Percentiles rank a stretch among this genome's conserved stretches.
Conservation (phyloP, 2,329 filamentous ascomycete genomes). For the Clarireedia paspali region DNA sequence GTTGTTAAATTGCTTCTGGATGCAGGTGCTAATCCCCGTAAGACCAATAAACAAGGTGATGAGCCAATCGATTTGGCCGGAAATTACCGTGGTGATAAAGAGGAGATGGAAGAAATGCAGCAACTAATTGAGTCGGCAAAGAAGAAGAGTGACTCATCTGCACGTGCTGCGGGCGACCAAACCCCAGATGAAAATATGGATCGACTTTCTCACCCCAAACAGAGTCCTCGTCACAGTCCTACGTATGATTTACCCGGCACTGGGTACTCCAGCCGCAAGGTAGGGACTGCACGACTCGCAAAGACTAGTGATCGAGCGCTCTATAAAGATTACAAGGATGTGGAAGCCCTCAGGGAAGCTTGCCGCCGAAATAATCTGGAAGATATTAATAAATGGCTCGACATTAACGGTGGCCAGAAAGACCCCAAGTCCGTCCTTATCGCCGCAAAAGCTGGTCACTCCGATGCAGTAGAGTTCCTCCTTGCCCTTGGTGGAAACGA, state of each 20-base stretch:
- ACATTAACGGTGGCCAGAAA: conserved; percentile 43
- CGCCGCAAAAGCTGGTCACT: conserved; percentile 85
- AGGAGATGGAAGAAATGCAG: conserved; percentile 54
- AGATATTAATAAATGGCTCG: conserved; percentile 52
- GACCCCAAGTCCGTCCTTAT: conserved; percentile 86
- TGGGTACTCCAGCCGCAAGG: conserved; percentile 33
- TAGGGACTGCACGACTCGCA: conserved; percentile 44
- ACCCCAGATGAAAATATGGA: conserved; percentile 31
- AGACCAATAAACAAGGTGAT: conserved; percentile 82
- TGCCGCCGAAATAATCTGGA: conserved; percentile 55
- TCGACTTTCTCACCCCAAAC: conserved; percentile 43
- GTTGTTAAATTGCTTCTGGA: conserved; percentile 79
- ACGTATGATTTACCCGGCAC: conserved; percentile 27
- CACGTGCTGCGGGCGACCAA: conserved; percentile 50
- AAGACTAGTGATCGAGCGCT: conserved; percentile 58
- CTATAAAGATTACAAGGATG: conserved; percentile 42
- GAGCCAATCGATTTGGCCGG: conserved; percentile 81
- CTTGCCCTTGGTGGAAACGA: conserved; percentile 46
- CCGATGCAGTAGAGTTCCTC: conserved; percentile 39
- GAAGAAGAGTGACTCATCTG: conserved; percentile 43
- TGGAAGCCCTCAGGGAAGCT: conserved; percentile 40
- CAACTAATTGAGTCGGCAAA: conserved; percentile 54
- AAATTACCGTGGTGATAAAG: conserved; percentile 58
- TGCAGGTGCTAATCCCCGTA: conserved; percentile 84
- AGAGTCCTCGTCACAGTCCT: conserved; percentile 52